Conservation (phyloP, 1,284 basidiomycete species). For the Moesziomyces sp. region DNA sequence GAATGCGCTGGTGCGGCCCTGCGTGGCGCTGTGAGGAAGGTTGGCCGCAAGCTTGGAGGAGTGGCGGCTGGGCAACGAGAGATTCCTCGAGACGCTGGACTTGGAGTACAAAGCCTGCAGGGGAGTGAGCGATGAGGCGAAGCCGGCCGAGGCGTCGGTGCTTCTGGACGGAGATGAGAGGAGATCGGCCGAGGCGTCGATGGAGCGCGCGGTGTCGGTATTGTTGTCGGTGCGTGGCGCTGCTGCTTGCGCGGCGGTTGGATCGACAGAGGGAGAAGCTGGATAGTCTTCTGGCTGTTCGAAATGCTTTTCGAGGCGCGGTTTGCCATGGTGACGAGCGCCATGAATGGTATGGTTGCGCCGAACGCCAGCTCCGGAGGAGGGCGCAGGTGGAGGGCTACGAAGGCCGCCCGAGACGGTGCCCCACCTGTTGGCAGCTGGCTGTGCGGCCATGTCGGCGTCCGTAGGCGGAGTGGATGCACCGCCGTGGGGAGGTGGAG, state of each 20-base stretch:
- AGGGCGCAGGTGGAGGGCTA: slow-evolving; percentile 45
- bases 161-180: slow-evolving; percentile 17
- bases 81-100: slow-evolving; percentile 39
- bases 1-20: slow-evolving; percentile 34
- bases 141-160: slow-evolving; percentile 16
- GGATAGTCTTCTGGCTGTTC: slow-evolving; percentile 42
- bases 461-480: slow-evolving; percentile 6
- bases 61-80: slow-evolving; percentile 42
- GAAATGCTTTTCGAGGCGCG: slow-evolving; percentile 47
- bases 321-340: slow-evolving; percentile 39
- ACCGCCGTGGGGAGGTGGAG: slow-evolving; percentile 15
- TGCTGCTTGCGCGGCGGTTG: not conserved
- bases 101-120: slow-evolving; percentile 49
- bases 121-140: slow-evolving; percentile 24
- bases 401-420: slow-evolving; percentile 36
- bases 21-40: slow-evolving; percentile 32
- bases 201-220: not conserved
- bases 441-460: slow-evolving; percentile 2
- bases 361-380: slow-evolving; percentile 41
- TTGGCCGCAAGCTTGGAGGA: slow-evolving; percentile 29
- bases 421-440: slow-evolving; percentile 33
- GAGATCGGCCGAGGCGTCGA: slow-evolving; percentile 5
- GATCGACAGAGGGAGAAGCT: not conserved
- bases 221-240: not conserved
- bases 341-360: slow-evolving; percentile 50